phyloP scores from a whole-genome alignment of 306 rosid species.

The Alnus rubra region DNA sequence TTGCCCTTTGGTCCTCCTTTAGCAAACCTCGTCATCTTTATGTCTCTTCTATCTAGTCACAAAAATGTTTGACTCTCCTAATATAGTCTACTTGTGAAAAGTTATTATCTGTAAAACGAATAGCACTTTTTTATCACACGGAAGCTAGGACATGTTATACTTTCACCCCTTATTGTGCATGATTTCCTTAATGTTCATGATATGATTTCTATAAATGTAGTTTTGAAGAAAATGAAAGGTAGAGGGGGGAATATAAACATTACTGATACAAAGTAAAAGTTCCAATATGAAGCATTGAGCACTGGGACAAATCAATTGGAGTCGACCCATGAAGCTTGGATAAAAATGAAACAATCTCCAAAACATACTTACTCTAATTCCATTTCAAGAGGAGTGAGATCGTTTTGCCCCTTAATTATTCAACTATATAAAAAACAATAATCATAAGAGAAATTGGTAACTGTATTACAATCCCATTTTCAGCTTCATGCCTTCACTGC shows the following conservation, averaged over 20 bases:
- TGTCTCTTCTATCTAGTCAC: not conserved
- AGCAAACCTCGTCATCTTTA: not conserved
- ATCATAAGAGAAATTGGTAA: not conserved
- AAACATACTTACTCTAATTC: not conserved
- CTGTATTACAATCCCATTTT: not conserved
- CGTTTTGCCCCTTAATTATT: not conserved
- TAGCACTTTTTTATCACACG: not conserved
- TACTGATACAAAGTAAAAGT: not conserved
- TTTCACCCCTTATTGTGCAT: not conserved
- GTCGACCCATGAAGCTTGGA: not conserved
- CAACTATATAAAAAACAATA: not conserved
- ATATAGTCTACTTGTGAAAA: not conserved
- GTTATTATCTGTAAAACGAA: not conserved
- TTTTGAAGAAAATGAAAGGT: not conserved
- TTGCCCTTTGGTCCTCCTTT: not conserved
- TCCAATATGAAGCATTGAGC: not conserved
- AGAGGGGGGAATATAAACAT: not conserved
- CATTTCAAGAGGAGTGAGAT: not conserved
- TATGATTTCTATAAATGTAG: not conserved
- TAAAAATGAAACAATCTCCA: not conserved
- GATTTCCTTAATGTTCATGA: not conserved
- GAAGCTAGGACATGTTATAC: not conserved
- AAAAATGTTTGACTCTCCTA: not conserved
- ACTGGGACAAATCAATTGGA: not conserved
- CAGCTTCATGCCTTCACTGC: slow-evolving; percentile 1